These are phyloP conservation scores for Colletotrichum horii DNA, from an alignment of 2,329 filamentous ascomycete species.

Conservation along the genomic window DNA sequence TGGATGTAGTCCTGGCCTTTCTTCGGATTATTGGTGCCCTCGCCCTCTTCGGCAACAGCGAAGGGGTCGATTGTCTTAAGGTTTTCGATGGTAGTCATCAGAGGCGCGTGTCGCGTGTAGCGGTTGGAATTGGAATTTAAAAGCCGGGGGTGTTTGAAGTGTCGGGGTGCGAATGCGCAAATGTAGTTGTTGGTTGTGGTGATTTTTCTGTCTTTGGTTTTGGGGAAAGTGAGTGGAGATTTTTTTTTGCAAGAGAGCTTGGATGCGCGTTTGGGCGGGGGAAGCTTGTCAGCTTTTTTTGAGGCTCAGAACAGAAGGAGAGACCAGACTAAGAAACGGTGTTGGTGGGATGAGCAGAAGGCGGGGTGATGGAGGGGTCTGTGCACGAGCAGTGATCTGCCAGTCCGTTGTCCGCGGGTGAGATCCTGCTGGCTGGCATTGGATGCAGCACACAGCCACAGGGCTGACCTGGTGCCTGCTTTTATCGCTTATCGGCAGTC, in stretches of 20 bases:
- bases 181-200: background rate
- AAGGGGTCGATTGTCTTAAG: conserved; percentile 26
- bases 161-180: background rate
- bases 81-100: conserved; percentile 27
- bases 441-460: background rate
- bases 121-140: background rate
- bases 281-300: background rate
- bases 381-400: background rate
- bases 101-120: conserved; percentile 6
- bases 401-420: background rate
- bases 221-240: background rate
- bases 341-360: background rate
- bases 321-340: background rate
- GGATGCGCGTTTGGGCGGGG: background rate
- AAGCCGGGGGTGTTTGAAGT: background rate
- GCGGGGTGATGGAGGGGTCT: conserved; percentile 5
- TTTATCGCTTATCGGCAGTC: background rate
- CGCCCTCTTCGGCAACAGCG: conserved; percentile 25
- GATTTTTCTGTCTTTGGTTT: background rate
- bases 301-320: background rate
- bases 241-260: background rate
- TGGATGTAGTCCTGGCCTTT: conserved; percentile 26
- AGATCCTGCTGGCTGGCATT: background rate
- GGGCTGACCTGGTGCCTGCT: background rate
- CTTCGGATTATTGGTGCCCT: conserved; percentile 19